Conservation (phyloP, 1,284 basidiomycete species). For the Termitomyces sp. region DNA sequence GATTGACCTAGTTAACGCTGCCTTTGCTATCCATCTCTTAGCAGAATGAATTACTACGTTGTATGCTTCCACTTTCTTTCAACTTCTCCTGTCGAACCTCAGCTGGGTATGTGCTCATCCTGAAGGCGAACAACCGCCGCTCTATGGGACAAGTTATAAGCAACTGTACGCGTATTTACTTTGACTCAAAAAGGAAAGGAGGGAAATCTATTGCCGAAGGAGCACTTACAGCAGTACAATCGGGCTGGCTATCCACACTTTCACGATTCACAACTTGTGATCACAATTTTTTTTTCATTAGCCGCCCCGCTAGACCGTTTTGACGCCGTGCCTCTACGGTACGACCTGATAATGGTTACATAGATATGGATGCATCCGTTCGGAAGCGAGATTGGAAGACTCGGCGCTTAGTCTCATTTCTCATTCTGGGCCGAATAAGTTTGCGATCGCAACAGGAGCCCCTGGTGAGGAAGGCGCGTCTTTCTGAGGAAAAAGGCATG, state of each 20-base stretch:
- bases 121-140: not conserved
- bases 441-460: not conserved
- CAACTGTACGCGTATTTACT: not conserved
- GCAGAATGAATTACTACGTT: not conserved
- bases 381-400: slow-evolving; percentile 1
- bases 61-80: not conserved
- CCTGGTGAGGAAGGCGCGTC: not conserved
- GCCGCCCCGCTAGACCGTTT: not conserved
- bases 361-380: not conserved
- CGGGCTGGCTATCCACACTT: no score
- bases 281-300: not conserved
- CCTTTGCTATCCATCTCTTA: not conserved
- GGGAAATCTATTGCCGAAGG: not conserved
- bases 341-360: not conserved
- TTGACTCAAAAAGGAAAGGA: not conserved
- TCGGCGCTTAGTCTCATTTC: not conserved
- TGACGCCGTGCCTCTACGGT: no score
- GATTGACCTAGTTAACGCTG: no score
- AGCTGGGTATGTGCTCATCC: not conserved
- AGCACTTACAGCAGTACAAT: not conserved
- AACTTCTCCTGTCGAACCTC: not conserved
- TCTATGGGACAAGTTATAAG: no score
- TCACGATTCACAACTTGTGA: not conserved
- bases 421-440: no score
- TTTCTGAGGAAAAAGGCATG: not conserved